Percentiles rank a stretch among this genome's conserved stretches.
Evolutionary conservation across 75 land plant genomes (phyloP).

Genomic region (Adiantum capillusveneris): DNA sequence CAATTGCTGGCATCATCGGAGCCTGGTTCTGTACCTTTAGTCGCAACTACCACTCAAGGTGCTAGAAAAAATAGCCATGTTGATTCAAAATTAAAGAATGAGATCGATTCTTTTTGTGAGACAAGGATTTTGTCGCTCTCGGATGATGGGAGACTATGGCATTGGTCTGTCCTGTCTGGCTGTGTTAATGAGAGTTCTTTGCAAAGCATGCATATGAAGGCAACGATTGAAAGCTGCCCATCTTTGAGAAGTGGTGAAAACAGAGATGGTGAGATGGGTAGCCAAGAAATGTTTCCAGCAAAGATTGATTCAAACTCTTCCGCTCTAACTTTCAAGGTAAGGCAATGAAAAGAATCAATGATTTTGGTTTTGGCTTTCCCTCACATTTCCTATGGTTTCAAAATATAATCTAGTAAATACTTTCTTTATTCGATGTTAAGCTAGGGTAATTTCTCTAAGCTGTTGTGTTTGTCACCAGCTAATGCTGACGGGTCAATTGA

Average conservation of each 20-base stretch:
- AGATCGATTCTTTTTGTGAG: slow-evolving; percentile 30
- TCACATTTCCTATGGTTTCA: no score
- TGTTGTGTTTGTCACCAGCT: slow-evolving; percentile 39
- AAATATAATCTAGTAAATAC: not conserved
- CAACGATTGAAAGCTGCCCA: no score
- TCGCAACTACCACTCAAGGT: slow-evolving; percentile 3
- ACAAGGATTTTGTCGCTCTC: slow-evolving; percentile 69
- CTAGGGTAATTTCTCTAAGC: no score
- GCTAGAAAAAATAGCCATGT: not conserved
- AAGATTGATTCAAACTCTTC: not conserved
- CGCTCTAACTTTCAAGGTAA: not conserved
- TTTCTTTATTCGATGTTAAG: no score
- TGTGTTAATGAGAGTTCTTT: no score
- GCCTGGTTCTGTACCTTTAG: slow-evolving; percentile 22
- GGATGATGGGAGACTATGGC: slow-evolving; percentile 97
- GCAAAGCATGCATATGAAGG: no score
- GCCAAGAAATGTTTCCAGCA: not conserved
- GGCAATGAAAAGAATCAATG: not conserved
- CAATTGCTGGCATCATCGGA: slow-evolving; percentile 8
- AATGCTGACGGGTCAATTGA: slow-evolving; percentile 73
- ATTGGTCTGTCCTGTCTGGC: slow-evolving; percentile 65
- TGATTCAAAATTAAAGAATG: not conserved
- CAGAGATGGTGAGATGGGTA: not conserved
- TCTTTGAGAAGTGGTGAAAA: not conserved
- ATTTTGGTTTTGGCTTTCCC: no score